Evolutionary conservation across 805 yeast genomes (phyloP), one percentile per base, ranked within the genome.

Genomic region (Yarrowia sp.): DNA sequence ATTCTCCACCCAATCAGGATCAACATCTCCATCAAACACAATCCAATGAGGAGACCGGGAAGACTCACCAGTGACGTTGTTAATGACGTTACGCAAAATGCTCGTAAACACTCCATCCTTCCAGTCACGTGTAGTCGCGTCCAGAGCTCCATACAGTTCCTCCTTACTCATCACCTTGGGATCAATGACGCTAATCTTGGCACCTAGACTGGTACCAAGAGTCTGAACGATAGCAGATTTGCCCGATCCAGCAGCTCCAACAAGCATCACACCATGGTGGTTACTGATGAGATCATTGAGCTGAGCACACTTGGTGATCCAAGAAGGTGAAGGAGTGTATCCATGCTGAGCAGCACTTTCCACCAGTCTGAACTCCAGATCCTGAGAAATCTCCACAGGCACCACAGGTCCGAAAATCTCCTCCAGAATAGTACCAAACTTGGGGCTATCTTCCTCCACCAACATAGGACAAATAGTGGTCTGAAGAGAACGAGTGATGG

Each of bases 1-100:
- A 65, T 88, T 88, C 71, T 93, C 98, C 1, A 90, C 90, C 96
- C 98, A 93, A 43, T 84, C 86, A 0, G 98, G 98, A 72, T 93
- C 98, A 39, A 93, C 83, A 70, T 91, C 97, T 43, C 98, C 96
- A 75, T 93, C 98, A 72, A 93, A 89, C 0, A 92, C 81, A 66
- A 93, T 81, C 95, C 96, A 92, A 14, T 86, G 80, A 2, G 80
- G 74, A 66, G 82, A 84, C 1, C 65, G 38, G 1, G 76, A 68
- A 8, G 73, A 69, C 67, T 88, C 92, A 0, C 90, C 91, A 48
- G 88, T 77, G 14, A 82, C 68, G 67, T 86, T 86, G 3, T 80
- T 82, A 32, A 72, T 73, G 0, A 88, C 80, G 61, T 78, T 79
- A 67, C 98, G 78, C 47, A 93, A 70, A 8, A 87, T 80, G 9